Percentiles rank a stretch among this genome's conserved stretches.
These are phyloP conservation scores for Geopyxis carbonaria DNA, from an alignment of 495 filamentous ascomycete species.

Conservation along the genomic window DNA sequence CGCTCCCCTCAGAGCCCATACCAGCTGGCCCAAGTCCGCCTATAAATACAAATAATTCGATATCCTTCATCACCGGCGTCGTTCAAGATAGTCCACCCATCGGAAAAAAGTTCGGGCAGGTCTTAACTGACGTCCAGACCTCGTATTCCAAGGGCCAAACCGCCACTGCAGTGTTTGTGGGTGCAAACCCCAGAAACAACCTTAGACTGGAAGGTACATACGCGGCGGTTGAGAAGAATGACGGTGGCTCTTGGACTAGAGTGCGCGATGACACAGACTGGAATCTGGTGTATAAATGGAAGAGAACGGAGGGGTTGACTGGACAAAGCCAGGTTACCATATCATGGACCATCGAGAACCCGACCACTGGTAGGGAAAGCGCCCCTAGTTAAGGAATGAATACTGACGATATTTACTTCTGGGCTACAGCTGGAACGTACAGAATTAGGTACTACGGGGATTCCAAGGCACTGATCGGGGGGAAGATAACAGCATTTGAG, in stretches of 20 bases:
- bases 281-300: conserved; percentile 67
- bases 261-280: conserved; percentile 65
- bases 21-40: conserved; percentile 55
- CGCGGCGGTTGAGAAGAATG: conserved; percentile 55
- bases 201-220: conserved; percentile 63
- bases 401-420: too few relatives aligned
- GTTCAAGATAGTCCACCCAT: conserved; percentile 54
- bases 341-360: conserved; percentile 64
- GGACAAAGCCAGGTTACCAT: conserved; percentile 67
- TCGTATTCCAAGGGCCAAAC: conserved; percentile 40
- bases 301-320: conserved; percentile 48
- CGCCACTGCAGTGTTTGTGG: conserved; percentile 57
- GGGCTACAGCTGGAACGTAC: conserved; percentile 50
- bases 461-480: conserved; percentile 45
- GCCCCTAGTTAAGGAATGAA: too few relatives aligned
- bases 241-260: conserved; percentile 39
- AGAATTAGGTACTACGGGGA: conserved; percentile 76
- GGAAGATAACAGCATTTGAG: conserved; percentile 57
- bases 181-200: conserved; percentile 81
- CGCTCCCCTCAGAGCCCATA: conserved; percentile 26
- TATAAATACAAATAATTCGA: conserved; percentile 59
- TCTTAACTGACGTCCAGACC: conserved; percentile 40
- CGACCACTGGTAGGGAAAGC: too few relatives aligned
- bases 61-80: conserved; percentile 69
- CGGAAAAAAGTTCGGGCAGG: conserved; percentile 60